These are phyloP conservation scores for Penicillium sp. DNA, from an alignment of 2,329 filamentous ascomycete genomes.

Conservation along the genomic window DNA sequence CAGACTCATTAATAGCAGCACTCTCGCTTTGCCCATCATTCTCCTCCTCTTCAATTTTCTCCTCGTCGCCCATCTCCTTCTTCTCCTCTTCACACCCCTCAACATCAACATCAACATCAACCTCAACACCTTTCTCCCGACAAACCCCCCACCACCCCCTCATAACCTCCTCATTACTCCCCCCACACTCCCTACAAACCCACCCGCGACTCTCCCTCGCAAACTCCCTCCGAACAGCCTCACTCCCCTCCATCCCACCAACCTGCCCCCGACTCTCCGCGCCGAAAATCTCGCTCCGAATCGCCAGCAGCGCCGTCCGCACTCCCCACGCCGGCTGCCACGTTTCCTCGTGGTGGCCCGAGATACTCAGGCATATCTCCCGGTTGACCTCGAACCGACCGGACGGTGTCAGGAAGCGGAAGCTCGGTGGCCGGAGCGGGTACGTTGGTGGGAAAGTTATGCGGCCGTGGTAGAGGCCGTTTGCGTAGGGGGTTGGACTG, in stretches of 20 bases:
- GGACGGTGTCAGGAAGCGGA: slow-evolving; percentile 90
- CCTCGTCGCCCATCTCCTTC: not conserved
- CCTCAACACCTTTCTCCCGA: slow-evolving; percentile 42
- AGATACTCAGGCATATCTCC: slow-evolving; percentile 94
- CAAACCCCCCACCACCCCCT: slow-evolving; percentile 40
- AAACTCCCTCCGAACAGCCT: slow-evolving; percentile 69
- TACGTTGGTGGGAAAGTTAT: slow-evolving; percentile 90
- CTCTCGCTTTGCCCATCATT: slow-evolving; percentile 11
- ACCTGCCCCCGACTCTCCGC: slow-evolving; percentile 86
- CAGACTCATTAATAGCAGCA: slow-evolving; percentile 1
- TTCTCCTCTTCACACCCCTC: slow-evolving; percentile 35
- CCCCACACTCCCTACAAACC: slow-evolving; percentile 72
- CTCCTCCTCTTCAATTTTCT: slow-evolving; percentile 62
- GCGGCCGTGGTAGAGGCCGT: slow-evolving; percentile 91
- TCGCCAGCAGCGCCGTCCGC: slow-evolving; percentile 78
- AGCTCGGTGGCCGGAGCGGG: slow-evolving; percentile 89
- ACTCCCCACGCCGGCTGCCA: slow-evolving; percentile 99
- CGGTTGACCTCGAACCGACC: slow-evolving; percentile 95
- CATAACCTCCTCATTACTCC: slow-evolving; percentile 56
- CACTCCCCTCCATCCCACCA: slow-evolving; percentile 80
- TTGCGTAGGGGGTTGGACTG: slow-evolving; percentile 73
- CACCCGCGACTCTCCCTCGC: slow-evolving; percentile 71
- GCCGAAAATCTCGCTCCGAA: slow-evolving; percentile 86
- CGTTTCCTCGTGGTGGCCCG: slow-evolving; percentile 94
- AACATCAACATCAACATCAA: slow-evolving; percentile 46